A percentile compares a stretch with the other conserved stretches of the same genome.
These are phyloP conservation scores for Boletus sp. DNA, from an alignment of 768 basidiomycete genomes.

Conservation along the genomic window DNA sequence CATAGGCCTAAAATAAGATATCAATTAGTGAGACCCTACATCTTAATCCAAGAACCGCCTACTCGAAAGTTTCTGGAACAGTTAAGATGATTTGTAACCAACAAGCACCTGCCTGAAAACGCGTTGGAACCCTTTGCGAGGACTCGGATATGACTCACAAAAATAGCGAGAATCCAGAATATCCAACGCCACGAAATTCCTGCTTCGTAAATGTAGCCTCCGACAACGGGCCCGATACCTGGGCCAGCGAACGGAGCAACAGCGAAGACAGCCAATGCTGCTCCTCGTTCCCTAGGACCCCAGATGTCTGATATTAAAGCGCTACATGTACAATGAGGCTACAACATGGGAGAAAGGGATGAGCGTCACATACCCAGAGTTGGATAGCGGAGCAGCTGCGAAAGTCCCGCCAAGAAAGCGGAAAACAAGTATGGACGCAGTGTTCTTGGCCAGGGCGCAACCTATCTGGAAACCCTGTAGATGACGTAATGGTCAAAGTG, in stretches of 20 bases:
- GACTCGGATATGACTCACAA: slow-evolving; percentile 38
- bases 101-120: slow-evolving; percentile 46
- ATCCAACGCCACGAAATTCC: slow-evolving; percentile 61
- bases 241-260: slow-evolving; percentile 70
- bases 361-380: slow-evolving; percentile 51
- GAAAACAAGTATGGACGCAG: slow-evolving; percentile 60
- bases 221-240: slow-evolving; percentile 54
- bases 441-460: slow-evolving; percentile 59
- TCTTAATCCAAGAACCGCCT: slow-evolving; percentile 24
- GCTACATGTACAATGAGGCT: slow-evolving; percentile 23
- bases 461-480: slow-evolving; percentile 59
- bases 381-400: slow-evolving; percentile 66
- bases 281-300: slow-evolving; percentile 59
- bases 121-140: background rate
- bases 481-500: background rate
- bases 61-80: slow-evolving; percentile 68
- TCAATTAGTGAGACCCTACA: slow-evolving; percentile 18
- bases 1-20: slow-evolving; percentile 43
- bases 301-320: slow-evolving; percentile 60
- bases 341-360: background rate
- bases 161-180: slow-evolving; percentile 62
- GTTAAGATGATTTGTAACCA: slow-evolving; percentile 50
- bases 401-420: slow-evolving; percentile 72
- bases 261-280: slow-evolving; percentile 64
- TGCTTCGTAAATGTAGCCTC: slow-evolving; percentile 39